Base-by-base conservation (phyloP, 495 filamentous ascomycete genomes). In the Amorphotheca resinae region DNA sequence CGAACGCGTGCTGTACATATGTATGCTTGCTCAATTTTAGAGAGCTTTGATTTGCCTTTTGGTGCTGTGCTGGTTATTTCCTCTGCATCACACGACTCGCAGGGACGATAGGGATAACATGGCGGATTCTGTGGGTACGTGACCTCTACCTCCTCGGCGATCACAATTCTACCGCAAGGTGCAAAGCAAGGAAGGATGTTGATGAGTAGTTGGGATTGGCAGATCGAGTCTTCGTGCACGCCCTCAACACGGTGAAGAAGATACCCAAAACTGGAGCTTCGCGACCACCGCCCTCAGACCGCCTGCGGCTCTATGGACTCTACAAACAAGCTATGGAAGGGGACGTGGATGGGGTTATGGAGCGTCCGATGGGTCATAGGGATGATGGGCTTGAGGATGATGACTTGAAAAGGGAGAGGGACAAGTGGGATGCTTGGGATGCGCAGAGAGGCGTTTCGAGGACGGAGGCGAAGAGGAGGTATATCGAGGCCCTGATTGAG, bases 311-410 rank as follows among this genome's bases (percentile, higher is more conserved):
- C 42, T 98, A 98, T 77, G 91, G 91, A 39, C 72, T 98, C 48
- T 98, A 96, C 65, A 98, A 98, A 61, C 91, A 98, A 65, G 87
- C 84, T 50, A 96, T 94, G 88, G 87, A 96, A 64, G 91, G 91
- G 23, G 87, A 96, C 64, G 88, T 95, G 3, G 81, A 85, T 52
- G 84, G 84, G 25, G 82, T 95, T 1, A 91, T 94, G 82, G 79
- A 87, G 53, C 73, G 87, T 17, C 89, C 89, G 18, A n/a, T 56
- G 33, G 68, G 25, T 59, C 69, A 23, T 56, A 66, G 48, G 2
- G 46, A 50, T 17, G 41, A 46, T n/a, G 50, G 53, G 42, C 34
- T 55, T 18, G 46, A 57, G 9, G 51, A 52, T 3, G 66, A 72
- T 32, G 72, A 76, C 11, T 39, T 70, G 8, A 61, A 66, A 42